Base-by-base conservation (phyloP, 192 early-diverging fungal species). In the Backusella macrospora region DNA sequence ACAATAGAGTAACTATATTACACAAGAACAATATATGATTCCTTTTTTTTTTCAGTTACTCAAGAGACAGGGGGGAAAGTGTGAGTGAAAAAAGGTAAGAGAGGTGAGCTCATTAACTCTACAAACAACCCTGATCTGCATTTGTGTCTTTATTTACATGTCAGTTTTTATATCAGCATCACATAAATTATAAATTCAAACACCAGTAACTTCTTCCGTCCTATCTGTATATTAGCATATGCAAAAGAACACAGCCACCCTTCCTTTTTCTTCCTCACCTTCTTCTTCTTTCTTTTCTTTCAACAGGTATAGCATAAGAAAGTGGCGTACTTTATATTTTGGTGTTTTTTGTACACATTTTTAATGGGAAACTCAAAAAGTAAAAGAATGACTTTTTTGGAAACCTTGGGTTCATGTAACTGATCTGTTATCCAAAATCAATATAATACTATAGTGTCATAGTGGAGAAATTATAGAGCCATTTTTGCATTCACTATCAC, bases 371-470 rank as follows among this genome's bases (percentile, higher is more conserved):
- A 23, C 52, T 59, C 26, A 59, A 59, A 59, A 59, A 59, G 52
- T 59, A 59, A 59, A 59, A 59, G 52, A 59, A 59, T 59, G 52
- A 59, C 52, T 59, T 59, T 59, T 59, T 59, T 21, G 52, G 52
- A 59, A 59, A 59, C 0, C 1, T 59, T 59, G 29, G 29, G 29
- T 34, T 34, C 29, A 34, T 34, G 29, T 34, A 34, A 34, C 15
- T 49, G 16, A 49, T 49, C n/a, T 49, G 47, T 8, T 49, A 49
- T 34, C 29, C 29, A 34, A 34, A 34, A 34, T 34, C 29, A 34
- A 34, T 1, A 34, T 34, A 34, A 34, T 0, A 34, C 0, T 34
- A 34, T 34, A 34, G 29, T 34, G 29, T 2, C 29, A 34, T 34
- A 34, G 29, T 34, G 29, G 29, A 34, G 29, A 34, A 34, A 34